Evolutionary conservation across 306 rosid genomes (phyloP), one percentile per base, ranked within the genome.

Genomic region (Cicer bijugum): DNA sequence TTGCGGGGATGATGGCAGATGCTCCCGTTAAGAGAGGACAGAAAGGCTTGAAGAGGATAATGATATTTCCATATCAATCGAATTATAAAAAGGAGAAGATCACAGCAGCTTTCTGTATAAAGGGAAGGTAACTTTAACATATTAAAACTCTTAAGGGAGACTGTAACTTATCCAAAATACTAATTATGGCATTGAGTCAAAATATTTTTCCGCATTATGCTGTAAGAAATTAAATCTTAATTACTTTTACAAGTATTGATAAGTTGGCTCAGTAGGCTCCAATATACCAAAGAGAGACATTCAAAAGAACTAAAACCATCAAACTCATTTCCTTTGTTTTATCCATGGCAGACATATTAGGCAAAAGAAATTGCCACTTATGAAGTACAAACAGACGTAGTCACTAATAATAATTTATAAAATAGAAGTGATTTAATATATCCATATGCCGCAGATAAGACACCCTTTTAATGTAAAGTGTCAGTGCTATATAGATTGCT

Each of bases 251-350:
- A 72, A 12, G 37, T 20, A 72, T n/a, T 8, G n/a, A 20, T 8
- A 50, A 47, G 12, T 47, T 67, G 16, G 33, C 44, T 46, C 64
- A 35, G 35, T 57, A 11, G 33, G 8, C 7, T 46, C 56, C 51
- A 68, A 52, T 75, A 42, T 17, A 9, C 71, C 61, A 60, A 68
- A 60, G 72, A 39, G 9, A 50, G 7, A 40, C 75, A 75, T 75
- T 60, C 51, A 57, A 28, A 68, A 59, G 51, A 47, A 75, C 15
- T 42, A 19, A 65, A 56, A 57, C 33, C 56, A 57, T 8, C 71
- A 48, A 16, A 14, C 23, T 45, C 44, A 16, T 39, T 65, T 65
- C 20, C 51, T 52, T 46, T 19, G 52, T 67, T 67, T 57, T 6
- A 67, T 11, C 47, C 50, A 11, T 0, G 16, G 40, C 14, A 46